Conservation (phyloP, 371 early-diverging fungal genomes). For the Gilbertella persicaria region DNA sequence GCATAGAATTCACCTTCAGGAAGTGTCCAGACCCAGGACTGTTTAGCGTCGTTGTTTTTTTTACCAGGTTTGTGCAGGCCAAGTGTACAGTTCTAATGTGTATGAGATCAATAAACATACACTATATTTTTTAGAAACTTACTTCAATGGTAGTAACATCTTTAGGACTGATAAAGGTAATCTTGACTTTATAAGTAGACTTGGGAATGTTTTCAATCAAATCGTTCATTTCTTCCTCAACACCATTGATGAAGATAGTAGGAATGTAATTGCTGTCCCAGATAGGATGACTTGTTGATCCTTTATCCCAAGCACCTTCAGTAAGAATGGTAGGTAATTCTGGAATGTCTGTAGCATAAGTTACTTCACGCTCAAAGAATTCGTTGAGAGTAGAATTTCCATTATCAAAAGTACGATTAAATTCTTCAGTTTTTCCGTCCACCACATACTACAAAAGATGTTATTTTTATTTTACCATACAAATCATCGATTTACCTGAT, state of each 20-base stretch:
- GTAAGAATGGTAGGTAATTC: slow-evolving; percentile 52
- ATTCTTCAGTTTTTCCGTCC: slow-evolving; percentile 46
- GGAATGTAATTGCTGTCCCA: slow-evolving; percentile 62
- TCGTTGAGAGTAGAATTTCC: slow-evolving; percentile 51
- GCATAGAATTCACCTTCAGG: slow-evolving; percentile 34
- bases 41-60: slow-evolving; percentile 59
- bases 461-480: neutral
- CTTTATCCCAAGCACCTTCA: slow-evolving; percentile 38
- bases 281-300: slow-evolving; percentile 35
- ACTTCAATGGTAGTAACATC: slow-evolving; percentile 27
- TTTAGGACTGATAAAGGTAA: slow-evolving; percentile 42
- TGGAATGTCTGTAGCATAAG: slow-evolving; percentile 56
- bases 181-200: slow-evolving; percentile 24
- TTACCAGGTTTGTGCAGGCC: slow-evolving; percentile 29
- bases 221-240: slow-evolving; percentile 23
- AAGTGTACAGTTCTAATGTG: slow-evolving; percentile 13
- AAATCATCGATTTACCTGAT: slow-evolving; percentile 38
- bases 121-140: neutral
- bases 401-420: slow-evolving; percentile 43
- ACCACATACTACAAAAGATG: slow-evolving; percentile 39
- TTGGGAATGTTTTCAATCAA: slow-evolving; percentile 30
- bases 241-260: slow-evolving; percentile 46
- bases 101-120: slow-evolving; percentile 10
- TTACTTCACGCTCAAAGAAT: slow-evolving; percentile 47
- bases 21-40: slow-evolving; percentile 55